phyloP scores from a whole-genome alignment of 2,329 filamentous ascomycete genomes.

The Tolypocladium cylindrosporum region DNA sequence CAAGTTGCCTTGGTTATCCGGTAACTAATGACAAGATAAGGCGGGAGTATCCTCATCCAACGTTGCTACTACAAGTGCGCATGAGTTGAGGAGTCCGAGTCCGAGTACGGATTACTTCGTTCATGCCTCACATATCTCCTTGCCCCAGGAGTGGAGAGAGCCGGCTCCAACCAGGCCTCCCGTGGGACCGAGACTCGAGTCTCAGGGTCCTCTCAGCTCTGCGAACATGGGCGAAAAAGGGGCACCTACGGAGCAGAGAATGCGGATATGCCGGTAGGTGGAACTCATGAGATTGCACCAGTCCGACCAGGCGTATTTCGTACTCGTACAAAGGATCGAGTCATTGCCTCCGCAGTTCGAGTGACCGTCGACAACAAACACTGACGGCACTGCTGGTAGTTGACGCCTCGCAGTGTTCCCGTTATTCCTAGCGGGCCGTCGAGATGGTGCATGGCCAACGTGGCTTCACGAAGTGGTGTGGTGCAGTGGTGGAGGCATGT shows the following conservation, averaged over 20 bases:
- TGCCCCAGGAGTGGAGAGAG: background rate
- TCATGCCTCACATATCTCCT: background rate
- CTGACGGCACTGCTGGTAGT: background rate
- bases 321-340: background rate
- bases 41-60: background rate
- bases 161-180: background rate
- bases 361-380: background rate
- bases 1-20: background rate
- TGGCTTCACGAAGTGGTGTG: background rate
- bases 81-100: background rate
- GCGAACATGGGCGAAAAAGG: background rate
- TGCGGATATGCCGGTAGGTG: background rate
- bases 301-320: background rate
- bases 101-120: no score
- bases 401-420: background rate
- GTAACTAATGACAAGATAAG: background rate
- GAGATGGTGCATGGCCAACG: background rate
- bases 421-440: background rate
- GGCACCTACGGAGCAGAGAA: background rate
- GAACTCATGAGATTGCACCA: background rate
- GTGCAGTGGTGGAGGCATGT: constrained; percentile 3
- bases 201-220: background rate
- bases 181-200: background rate
- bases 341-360: background rate
- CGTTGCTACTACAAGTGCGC: background rate